Percentiles rank a stretch among this genome's conserved stretches.
phyloP scores from a whole-genome alignment of 1,284 basidiomycete genomes.

The Austroboletus rostrupii region DNA sequence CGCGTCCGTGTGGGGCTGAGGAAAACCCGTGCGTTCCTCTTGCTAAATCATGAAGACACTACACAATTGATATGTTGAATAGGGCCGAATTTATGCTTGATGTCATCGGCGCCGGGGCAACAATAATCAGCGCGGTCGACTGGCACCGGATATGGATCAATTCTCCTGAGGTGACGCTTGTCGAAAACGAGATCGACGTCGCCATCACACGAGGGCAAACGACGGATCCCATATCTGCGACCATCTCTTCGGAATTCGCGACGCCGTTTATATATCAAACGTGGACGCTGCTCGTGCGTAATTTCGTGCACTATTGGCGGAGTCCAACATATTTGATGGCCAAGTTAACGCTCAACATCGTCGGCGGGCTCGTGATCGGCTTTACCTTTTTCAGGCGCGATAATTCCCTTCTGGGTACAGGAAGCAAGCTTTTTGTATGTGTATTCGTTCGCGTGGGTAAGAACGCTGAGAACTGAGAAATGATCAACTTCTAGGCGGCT shows the following conservation, averaged over 20 bases:
- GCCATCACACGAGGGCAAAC: constrained; percentile 38
- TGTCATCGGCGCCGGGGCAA: constrained; percentile 20
- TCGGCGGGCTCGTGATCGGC: constrained; percentile 60
- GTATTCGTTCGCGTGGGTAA: neutral
- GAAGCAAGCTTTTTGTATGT: constrained; percentile 73
- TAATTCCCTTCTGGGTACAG: constrained; percentile 65
- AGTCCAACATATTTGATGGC: constrained; percentile 75
- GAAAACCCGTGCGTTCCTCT: constrained; percentile 39
- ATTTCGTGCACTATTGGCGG: constrained; percentile 41
- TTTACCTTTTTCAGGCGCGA: constrained; percentile 71
- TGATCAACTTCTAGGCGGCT: constrained; percentile 12
- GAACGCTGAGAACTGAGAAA: neutral
- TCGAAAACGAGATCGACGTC: constrained; percentile 36
- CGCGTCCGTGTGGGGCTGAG: constrained; percentile 37
- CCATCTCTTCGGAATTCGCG: constrained; percentile 48
- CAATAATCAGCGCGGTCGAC: constrained; percentile 40
- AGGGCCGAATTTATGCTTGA: constrained; percentile 72
- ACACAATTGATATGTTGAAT: neutral
- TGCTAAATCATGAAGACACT: too few relatives aligned
- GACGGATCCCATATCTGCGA: constrained; percentile 30
- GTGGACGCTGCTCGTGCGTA: constrained; percentile 39
- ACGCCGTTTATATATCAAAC: constrained; percentile 49
- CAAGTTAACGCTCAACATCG: constrained; percentile 61
- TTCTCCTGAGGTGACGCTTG: constrained; percentile 34
- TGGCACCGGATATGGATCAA: constrained; percentile 46